These are phyloP conservation scores for Lentithecium fluviatile DNA, from an alignment of 495 filamentous ascomycete species.

Conservation along the genomic window DNA sequence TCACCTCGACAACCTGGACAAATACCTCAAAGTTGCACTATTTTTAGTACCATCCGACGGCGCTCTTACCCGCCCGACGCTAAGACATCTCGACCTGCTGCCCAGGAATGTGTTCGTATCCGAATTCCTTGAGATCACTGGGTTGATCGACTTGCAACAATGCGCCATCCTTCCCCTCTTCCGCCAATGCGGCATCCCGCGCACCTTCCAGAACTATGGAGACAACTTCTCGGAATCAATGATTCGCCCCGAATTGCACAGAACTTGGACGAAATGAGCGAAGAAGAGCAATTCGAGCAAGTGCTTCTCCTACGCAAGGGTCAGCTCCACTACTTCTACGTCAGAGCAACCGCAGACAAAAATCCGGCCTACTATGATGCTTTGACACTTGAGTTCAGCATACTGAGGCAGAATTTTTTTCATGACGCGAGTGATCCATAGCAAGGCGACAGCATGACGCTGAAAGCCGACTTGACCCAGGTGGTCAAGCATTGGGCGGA, in stretches of 20 bases:
- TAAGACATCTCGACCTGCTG: conserved; percentile 18
- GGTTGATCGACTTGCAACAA: conserved; percentile 30
- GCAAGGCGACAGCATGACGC: conserved; percentile 10
- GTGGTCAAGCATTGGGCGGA: conserved; percentile 1
- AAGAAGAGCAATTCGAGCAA: conserved; percentile 1
- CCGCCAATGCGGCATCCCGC: conserved; percentile 9
- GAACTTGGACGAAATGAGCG: not conserved
- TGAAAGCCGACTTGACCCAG: conserved; percentile 12
- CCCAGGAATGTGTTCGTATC: conserved; percentile 27
- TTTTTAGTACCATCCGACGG: conserved; percentile 5
- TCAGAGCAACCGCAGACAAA: not conserved
- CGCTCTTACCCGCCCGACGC: conserved; percentile 2
- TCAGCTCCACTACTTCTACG: conserved; percentile 16
- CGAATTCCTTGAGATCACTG: conserved; percentile 18
- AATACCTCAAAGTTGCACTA: conserved; percentile 9
- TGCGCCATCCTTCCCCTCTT: conserved; percentile 11
- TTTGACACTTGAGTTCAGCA: not conserved
- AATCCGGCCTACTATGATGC: conserved; percentile 14
- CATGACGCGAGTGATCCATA: conserved; percentile 8
- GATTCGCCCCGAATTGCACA: not conserved
- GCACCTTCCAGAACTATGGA: conserved; percentile 15
- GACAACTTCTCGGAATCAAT: conserved; percentile 13
- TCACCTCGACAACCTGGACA: conserved; percentile 10
- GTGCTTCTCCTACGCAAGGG: conserved; percentile 4
- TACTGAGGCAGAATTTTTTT: conserved; percentile 5